Evolutionary conservation across 2,329 filamentous ascomycete species (phyloP).

Genomic region (Pestalotiopsis sp.): DNA sequence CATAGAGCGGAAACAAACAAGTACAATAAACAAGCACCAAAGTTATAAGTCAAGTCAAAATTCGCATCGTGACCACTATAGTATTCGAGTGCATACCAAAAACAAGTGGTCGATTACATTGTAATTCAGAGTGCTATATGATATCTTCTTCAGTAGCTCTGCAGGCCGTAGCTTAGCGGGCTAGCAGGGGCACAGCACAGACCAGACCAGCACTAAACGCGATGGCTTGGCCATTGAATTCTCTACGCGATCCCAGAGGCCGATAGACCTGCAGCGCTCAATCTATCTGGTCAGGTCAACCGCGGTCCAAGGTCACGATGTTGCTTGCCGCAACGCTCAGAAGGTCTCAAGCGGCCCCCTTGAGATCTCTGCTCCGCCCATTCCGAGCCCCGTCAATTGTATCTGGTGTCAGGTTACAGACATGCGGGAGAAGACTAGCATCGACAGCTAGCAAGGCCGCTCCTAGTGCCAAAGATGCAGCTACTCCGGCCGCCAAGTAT

Average conservation of each 20-base stretch:
- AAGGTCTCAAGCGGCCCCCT: constrained; percentile 16
- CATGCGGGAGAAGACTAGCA: constrained; percentile 19
- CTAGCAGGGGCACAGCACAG: not conserved
- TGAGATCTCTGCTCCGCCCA: constrained; percentile 10
- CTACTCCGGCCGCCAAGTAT: constrained; percentile 3
- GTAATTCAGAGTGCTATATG: no score
- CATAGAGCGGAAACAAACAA: not conserved
- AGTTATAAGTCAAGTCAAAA: not conserved
- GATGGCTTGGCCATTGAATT: not conserved
- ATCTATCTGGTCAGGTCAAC: not conserved
- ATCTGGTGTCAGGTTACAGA: not conserved
- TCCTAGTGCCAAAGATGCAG: constrained; percentile 4
- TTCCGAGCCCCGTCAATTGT: constrained; percentile 10
- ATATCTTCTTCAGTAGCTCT: no score
- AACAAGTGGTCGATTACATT: not conserved
- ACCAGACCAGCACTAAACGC: not conserved
- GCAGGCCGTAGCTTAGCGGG: not conserved
- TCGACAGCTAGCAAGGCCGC: constrained; percentile 20
- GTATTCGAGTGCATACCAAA: not conserved
- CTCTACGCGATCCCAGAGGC: not conserved
- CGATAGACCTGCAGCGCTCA: not conserved
- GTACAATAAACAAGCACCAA: not conserved
- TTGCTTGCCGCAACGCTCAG: constrained; percentile 20
- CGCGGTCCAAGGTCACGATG: constrained; percentile 18
- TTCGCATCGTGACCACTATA: no score